A percentile compares a stretch with the other conserved stretches of the same genome.
Evolutionary conservation across 2,329 filamentous ascomycete genomes (phyloP).

Genomic region (Lachnellula occidentalis): DNA sequence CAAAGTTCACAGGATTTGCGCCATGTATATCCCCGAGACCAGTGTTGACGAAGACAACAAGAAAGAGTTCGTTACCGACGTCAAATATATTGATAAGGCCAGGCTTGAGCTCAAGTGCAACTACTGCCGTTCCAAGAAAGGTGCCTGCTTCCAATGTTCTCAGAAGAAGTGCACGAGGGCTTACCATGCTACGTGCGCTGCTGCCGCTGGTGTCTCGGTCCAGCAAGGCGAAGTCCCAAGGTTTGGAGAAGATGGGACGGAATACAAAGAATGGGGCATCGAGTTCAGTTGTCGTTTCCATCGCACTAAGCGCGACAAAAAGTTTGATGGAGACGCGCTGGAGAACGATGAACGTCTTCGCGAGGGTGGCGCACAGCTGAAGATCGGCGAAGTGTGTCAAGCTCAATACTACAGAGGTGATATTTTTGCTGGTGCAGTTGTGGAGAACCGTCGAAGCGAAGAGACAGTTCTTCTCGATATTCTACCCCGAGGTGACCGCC

Average conservation of each 20-base stretch:
- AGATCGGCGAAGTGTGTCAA: constrained; percentile 74
- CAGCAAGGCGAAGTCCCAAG: constrained; percentile 82
- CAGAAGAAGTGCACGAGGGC: constrained; percentile 89
- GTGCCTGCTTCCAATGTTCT: constrained; percentile 96
- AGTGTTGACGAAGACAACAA: constrained; percentile 64
- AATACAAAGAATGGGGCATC: constrained; percentile 87
- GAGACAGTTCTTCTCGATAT: constrained; percentile 74
- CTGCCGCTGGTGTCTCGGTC: constrained; percentile 84
- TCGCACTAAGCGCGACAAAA: constrained; percentile 78
- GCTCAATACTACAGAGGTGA: constrained; percentile 79
- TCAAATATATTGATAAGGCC: constrained; percentile 77
- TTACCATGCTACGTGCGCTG: constrained; percentile 93
- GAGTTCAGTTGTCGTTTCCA: constrained; percentile 96
- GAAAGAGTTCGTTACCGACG: constrained; percentile 57
- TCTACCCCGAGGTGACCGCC: constrained; percentile 70
- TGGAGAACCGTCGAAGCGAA: constrained; percentile 76
- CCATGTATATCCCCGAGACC: constrained; percentile 86
- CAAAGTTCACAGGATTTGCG: constrained; percentile 83
- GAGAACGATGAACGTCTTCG: constrained; percentile 66
- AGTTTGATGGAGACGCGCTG: constrained; percentile 60
- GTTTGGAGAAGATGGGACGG: constrained; percentile 82
- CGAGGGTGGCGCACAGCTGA: constrained; percentile 62
- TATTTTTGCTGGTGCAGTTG: constrained; percentile 83
- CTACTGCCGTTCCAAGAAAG: constrained; percentile 88
- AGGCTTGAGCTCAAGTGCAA: constrained; percentile 89